Evolutionary conservation across 805 yeast genomes (phyloP).

Genomic region (Candida alai): DNA sequence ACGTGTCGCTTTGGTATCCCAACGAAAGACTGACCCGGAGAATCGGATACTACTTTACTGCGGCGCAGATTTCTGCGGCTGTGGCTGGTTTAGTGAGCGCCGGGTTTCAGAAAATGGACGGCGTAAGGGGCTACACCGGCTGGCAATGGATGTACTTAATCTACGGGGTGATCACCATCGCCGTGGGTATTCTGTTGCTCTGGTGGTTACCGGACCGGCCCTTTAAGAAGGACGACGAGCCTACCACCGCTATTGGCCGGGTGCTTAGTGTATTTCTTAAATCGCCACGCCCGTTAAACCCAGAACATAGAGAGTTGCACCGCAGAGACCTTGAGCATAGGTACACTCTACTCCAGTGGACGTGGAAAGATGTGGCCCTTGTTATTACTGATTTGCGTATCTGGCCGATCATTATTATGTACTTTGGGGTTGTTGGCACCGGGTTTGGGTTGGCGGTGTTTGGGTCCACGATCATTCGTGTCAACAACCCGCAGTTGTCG

Average conservation of each 20-base stretch:
- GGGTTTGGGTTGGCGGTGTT: slow-evolving; percentile 84
- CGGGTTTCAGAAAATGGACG: slow-evolving; percentile 83
- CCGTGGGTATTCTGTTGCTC: slow-evolving; percentile 57
- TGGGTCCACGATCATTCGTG: slow-evolving; percentile 71
- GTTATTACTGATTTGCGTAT: slow-evolving; percentile 61
- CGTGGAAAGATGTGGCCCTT: slow-evolving; percentile 49
- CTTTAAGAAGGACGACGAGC: slow-evolving; percentile 10
- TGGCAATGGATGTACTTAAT: slow-evolving; percentile 85
- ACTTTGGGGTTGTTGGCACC: slow-evolving; percentile 90
- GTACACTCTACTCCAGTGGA: slow-evolving; percentile 50
- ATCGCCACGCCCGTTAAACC: slow-evolving; percentile 47
- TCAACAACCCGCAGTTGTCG: slow-evolving; percentile 57
- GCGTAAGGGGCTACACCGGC: slow-evolving; percentile 64
- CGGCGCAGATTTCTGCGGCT: slow-evolving; percentile 89
- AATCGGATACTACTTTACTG: slow-evolving; percentile 86
- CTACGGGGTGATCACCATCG: slow-evolving; percentile 67
- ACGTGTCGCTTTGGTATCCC: slow-evolving; percentile 82
- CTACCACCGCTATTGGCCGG: slow-evolving; percentile 13
- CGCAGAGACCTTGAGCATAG: slow-evolving; percentile 54
- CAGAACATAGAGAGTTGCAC: slow-evolving; percentile 53
- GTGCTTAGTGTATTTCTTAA: slow-evolving; percentile 24
- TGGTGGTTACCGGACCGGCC: slow-evolving; percentile 92
- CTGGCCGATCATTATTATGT: slow-evolving; percentile 84
- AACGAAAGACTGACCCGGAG: slow-evolving; percentile 69
- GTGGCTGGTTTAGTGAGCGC: slow-evolving; percentile 85